phyloP scores from a whole-genome alignment of 495 filamentous ascomycete species.

The Penicillium subrubescens region DNA sequence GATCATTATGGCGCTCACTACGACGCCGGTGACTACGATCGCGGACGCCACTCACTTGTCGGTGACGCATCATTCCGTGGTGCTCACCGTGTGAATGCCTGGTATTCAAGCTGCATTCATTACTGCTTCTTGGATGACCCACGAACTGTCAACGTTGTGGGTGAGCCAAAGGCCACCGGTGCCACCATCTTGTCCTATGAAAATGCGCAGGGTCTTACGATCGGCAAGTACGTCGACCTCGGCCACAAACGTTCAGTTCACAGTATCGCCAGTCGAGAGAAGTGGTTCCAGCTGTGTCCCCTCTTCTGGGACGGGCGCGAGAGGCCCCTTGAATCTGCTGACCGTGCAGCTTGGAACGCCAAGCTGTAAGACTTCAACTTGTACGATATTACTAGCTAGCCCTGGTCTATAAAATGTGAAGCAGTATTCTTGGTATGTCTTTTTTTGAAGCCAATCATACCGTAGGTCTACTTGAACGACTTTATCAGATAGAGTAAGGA shows the following conservation, averaged over 20 bases:
- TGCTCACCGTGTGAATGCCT: conserved; percentile 65
- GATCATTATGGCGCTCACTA: conserved; percentile 69
- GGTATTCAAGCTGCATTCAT: conserved; percentile 70
- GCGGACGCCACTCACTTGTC: conserved; percentile 68
- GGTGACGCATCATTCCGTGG: conserved; percentile 65
- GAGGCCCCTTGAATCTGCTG: conserved; percentile 46
- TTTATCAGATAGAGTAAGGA: not conserved
- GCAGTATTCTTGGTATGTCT: not conserved
- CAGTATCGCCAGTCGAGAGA: conserved; percentile 60
- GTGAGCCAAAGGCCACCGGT: conserved; percentile 65
- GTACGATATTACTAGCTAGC: not conserved
- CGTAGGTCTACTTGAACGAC: not conserved
- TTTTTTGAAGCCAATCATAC: not conserved
- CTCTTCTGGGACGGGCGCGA: conserved; percentile 52
- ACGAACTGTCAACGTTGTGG: conserved; percentile 61
- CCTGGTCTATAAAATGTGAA: not conserved
- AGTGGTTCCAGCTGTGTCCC: conserved; percentile 69
- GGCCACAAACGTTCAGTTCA: conserved; percentile 68
- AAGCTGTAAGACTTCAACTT: conserved; percentile 34
- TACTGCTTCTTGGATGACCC: conserved; percentile 72
- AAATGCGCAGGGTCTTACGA: conserved; percentile 62
- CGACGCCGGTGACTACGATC: conserved; percentile 62
- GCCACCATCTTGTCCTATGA: conserved; percentile 66
- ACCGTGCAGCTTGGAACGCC: conserved; percentile 52
- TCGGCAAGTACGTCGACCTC: conserved; percentile 67